phyloP scores from a whole-genome alignment of 495 filamentous ascomycete genomes.

The Podospora pseudopauciseta region DNA sequence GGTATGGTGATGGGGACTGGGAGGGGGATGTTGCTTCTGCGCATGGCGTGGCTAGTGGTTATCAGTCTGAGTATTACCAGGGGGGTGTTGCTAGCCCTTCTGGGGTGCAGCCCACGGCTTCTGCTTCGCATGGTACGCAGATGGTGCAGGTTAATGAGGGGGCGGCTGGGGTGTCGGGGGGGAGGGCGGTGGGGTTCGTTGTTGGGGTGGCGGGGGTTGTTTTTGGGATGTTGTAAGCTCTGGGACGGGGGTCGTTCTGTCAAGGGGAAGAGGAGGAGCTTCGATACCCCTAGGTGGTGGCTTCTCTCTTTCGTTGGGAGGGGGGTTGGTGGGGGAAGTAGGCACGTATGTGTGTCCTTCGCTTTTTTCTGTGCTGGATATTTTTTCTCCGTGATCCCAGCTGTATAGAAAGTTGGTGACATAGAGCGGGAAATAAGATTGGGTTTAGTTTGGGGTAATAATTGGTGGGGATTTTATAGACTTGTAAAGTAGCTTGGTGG shows the following conservation, averaged over 20 bases:
- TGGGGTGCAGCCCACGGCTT: neutral
- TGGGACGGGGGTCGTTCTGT: neutral
- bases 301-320: too few species aligned
- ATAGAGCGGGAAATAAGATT: neutral
- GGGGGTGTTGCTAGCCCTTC: neutral
- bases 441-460: neutral
- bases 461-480: neutral
- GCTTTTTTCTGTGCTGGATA: neutral
- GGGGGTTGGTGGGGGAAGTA: neutral
- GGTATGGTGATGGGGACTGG: slow-evolving; percentile 1
- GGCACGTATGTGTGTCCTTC: neutral
- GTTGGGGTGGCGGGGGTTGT: slow-evolving; percentile 10
- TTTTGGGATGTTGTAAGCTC: slow-evolving; percentile 12
- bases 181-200: slow-evolving; percentile 9
- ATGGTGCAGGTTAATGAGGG: slow-evolving; percentile 21
- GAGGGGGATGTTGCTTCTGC: slow-evolving; percentile 8
- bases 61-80: slow-evolving; percentile 5
- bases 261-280: neutral
- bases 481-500: neutral
- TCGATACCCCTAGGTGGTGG: neutral
- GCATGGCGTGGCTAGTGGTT: slow-evolving; percentile 10
- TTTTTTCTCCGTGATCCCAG: neutral
- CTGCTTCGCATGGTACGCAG: neutral
- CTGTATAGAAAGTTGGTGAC: neutral
- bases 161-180: neutral